phyloP scores from a whole-genome alignment of 116 monocot species.

The Phalaenopsis hybrid region DNA sequence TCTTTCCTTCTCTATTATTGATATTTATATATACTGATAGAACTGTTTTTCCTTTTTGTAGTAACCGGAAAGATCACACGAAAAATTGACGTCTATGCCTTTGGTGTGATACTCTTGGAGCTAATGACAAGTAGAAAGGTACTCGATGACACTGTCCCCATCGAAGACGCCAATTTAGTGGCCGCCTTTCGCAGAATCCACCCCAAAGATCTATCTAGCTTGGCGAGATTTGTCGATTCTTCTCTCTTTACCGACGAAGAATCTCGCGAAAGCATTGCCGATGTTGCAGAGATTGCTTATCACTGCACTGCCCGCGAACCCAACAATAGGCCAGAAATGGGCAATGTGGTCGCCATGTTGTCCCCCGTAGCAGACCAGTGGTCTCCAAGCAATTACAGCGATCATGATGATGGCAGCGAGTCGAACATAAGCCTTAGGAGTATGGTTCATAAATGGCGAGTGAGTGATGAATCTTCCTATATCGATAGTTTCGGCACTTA shows the following conservation, averaged over 20 bases:
- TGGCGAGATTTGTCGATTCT: constrained; percentile 42
- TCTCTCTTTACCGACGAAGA: constrained; percentile 42
- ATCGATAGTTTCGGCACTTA: not conserved
- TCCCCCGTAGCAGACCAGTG: constrained; percentile 60
- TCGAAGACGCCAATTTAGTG: constrained; percentile 58
- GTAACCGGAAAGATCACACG: constrained; percentile 80
- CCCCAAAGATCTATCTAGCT: constrained; percentile 32
- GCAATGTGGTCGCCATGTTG: constrained; percentile 65
- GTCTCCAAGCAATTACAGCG: constrained; percentile 37
- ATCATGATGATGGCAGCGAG: constrained; percentile 20
- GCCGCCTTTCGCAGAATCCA: constrained; percentile 45
- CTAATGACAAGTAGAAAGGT: constrained; percentile 63
- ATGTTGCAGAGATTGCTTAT: constrained; percentile 61
- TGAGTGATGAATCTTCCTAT: not conserved
- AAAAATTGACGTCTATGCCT: constrained; percentile 86
- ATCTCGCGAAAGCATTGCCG: constrained; percentile 22
- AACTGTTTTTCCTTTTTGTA: constrained; percentile 15
- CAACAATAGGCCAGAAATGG: constrained; percentile 73
- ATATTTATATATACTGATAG: no score
- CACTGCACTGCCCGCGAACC: constrained; percentile 73
- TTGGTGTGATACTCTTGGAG: constrained; percentile 86
- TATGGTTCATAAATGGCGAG: constrained; percentile 26
- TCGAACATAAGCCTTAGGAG: constrained; percentile 15
- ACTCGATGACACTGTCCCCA: constrained; percentile 56
- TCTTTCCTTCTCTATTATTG: no score